phyloP scores from a whole-genome alignment of 2,329 filamentous ascomycete genomes.

The Pyricularia sp. region DNA sequence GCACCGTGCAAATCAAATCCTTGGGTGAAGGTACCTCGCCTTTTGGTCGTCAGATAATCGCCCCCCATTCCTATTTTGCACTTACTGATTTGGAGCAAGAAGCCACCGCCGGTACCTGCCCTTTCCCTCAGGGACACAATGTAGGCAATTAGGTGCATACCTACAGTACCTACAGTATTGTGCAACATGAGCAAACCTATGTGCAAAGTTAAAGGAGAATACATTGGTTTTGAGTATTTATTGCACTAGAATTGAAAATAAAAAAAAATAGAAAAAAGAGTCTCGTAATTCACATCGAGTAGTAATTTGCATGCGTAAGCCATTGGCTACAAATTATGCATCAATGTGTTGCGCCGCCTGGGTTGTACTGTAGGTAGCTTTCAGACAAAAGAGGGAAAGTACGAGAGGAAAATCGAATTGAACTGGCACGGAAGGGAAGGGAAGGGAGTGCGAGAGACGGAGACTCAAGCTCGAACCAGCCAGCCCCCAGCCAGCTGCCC shows the following conservation, averaged over 20 bases:
- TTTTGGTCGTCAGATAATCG: neutral
- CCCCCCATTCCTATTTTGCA: neutral
- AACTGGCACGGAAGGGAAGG: neutral
- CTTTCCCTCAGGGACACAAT: neutral
- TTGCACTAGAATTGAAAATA: neutral
- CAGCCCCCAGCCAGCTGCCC: conserved; percentile 8
- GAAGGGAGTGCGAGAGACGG: neutral
- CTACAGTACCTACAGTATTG: too few relatives aligned
- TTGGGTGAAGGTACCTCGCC: neutral
- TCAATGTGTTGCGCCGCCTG: neutral
- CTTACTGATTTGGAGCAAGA: neutral
- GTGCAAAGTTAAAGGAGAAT: too few relatives aligned
- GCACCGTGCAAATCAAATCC: neutral
- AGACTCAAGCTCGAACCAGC: neutral
- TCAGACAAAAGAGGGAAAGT: conserved; percentile 2
- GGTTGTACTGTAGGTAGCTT: neutral
- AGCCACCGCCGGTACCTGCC: neutral
- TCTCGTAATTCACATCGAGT: too few relatives aligned
- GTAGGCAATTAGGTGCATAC: neutral
- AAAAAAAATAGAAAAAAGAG: neutral
- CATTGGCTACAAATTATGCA: neutral
- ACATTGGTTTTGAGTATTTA: too few relatives aligned
- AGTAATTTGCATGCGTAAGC: neutral
- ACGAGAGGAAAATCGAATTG: neutral
- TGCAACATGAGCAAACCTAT: too few relatives aligned